phyloP scores from a whole-genome alignment of 208 protist species.

The Acanthamoeba culbertsoni region DNA sequence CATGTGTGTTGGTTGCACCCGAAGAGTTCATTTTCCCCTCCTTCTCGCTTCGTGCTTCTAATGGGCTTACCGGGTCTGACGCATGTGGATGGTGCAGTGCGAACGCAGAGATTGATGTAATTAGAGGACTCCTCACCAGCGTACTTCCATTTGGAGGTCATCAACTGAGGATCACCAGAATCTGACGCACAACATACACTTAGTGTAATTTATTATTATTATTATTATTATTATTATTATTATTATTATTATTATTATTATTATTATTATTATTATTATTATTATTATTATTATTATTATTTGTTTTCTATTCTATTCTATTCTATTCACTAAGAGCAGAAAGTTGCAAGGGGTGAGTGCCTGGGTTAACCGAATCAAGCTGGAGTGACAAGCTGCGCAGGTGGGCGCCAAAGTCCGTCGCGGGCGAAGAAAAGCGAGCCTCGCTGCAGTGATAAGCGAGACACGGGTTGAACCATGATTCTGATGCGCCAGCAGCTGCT shows the following conservation, averaged over 20 bases:
- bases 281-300: too few species aligned
- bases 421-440: neutral
- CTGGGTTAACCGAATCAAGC: neutral
- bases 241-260: too few species aligned
- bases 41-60: too few species aligned
- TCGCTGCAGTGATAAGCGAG: neutral
- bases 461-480: neutral
- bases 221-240: too few species aligned
- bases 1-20: too few species aligned
- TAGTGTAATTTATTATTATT: too few species aligned
- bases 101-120: neutral
- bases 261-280: too few species aligned
- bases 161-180: neutral
- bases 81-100: neutral
- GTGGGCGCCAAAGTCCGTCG: neutral
- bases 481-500: neutral
- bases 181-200: neutral
- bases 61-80: neutral
- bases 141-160: neutral
- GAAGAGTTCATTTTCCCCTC: too few species aligned
- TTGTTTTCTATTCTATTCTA: too few species aligned
- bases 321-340: too few species aligned
- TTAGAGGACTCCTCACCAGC: neutral
- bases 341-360: neutral
- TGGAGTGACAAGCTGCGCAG: neutral